Conservation (phyloP, 441 rosid genomes). For the Theobroma grandiflorum region DNA sequence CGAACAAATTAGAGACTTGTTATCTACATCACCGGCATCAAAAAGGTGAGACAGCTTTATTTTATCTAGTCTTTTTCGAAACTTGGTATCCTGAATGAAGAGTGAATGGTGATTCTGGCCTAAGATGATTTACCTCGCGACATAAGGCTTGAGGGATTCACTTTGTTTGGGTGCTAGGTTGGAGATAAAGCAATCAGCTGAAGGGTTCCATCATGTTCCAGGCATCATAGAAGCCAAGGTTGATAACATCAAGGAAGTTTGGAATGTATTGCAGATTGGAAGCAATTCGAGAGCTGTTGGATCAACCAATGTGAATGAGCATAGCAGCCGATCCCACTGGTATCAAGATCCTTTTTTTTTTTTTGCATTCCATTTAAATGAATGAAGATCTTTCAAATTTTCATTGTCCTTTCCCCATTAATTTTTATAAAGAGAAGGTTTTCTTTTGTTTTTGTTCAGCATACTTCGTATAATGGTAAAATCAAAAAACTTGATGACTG, state of each 20-base stretch:
- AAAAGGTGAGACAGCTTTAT: slow-evolving; percentile 56
- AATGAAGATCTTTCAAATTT: neutral
- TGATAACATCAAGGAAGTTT: slow-evolving; percentile 67
- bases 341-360: slow-evolving; percentile 33
- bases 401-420: neutral
- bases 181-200: slow-evolving; percentile 87
- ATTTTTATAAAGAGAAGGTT: neutral
- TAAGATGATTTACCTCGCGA: slow-evolving; percentile 13
- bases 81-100: slow-evolving; percentile 9
- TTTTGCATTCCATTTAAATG: slow-evolving; percentile 6
- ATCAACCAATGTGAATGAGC: slow-evolving; percentile 91
- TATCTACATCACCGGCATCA: slow-evolving; percentile 75
- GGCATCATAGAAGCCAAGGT: slow-evolving; percentile 88
- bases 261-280: slow-evolving; percentile 86
- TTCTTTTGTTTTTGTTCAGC: slow-evolving; percentile 47
- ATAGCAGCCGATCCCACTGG: slow-evolving; percentile 98
- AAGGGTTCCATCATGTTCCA: slow-evolving; percentile 81
- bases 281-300: slow-evolving; percentile 94
- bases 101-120: slow-evolving; percentile 18
- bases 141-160: slow-evolving; percentile 21
- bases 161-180: slow-evolving; percentile 52
- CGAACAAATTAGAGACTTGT: slow-evolving; percentile 88
- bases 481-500: slow-evolving; percentile 80
- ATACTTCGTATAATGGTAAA: slow-evolving; percentile 85
- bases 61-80: neutral